Base-by-base conservation (phyloP, 2,329 filamentous ascomycete species). In the Zasmidium citrigriseum region DNA sequence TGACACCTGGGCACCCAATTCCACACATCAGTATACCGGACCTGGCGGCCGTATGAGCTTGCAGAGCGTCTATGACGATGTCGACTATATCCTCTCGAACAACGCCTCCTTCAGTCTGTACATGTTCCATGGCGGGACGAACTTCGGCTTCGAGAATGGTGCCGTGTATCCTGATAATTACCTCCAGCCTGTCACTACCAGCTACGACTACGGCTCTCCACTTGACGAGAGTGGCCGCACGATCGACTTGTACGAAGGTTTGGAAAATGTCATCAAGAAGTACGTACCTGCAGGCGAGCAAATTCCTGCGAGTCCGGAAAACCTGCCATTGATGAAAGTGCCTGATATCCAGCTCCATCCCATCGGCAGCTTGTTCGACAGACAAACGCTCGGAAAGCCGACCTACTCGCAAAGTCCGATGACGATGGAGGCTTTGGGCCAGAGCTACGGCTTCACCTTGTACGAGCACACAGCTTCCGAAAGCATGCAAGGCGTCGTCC, bases 41-140 rank as follows among this genome's bases (percentile, higher is more conserved):
- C 54, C 55, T 10, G 60, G 58, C n/a, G 57, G 63, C 5, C 49
- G 58, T 11, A 60, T 50, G 12, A 62, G 67, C 34, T 52, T 57
- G 24, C 56, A 59, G 21, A 63, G 65, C 27, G 59, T 66, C 3
- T 60, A 66, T n/a, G 67, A 69, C 52, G 55, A 68, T 10, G 63
- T 67, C 27, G 69, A 65, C 46, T 63, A 68, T 22, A 61, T 69
- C 2, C 63, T 64, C 16, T 67, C 65, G 22, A 55, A 58, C 14
- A 62, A 58, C 9, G 63, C 65, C 48, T 80, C 78, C 0, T 78
- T 83, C 59, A 81, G 75, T 66, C 64, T 83, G 52, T 82, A 82
- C 65, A 82, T 82, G 80, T 78, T 82, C 60, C 80, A 83, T 60
- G 81, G 81, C 3, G 80, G 80, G 1, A 82, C 80, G 1, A 82